Evolutionary conservation across 345 rosid genomes (phyloP), one percentile per base, ranked within the genome.

Genomic region (Reutealis trisperma): DNA sequence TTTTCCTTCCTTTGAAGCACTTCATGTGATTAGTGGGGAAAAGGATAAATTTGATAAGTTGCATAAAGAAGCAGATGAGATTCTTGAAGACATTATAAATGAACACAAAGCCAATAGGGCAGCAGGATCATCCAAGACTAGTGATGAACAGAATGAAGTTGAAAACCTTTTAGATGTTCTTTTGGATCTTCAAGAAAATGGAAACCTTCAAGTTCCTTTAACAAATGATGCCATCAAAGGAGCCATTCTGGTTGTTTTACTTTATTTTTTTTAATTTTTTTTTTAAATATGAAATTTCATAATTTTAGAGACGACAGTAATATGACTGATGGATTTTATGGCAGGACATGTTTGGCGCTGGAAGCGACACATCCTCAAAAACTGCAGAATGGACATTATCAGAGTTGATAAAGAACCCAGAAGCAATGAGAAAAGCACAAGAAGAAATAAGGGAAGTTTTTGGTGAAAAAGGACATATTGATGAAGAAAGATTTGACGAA

Each of bases 361-460:
- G 76, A 14, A 73, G 42, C 45, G 76, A 73, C 41, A 73, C 67
- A 25, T 73, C 76, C 52, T 60, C 76, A 0, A 61, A 24, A 61
- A 61, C 67, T 4, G 11, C 58, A 24, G 76, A 73, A 16, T 73
- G 76, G 67, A 44, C 67, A 42, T n/a, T 73, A 44, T 47, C 67
- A 8, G 67, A 73, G 37, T 2, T 85, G 85, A 19, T 79, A 13
- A 77, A 42, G 62, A 79, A 66, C 22, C 87, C 81, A 12, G 25
- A 18, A 8, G 32, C 70, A 70, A 62, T 82, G 11, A 57, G 25
- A 52, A 68, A 79, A 13, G 85, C 85, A 54, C 83, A 79, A 68
- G 60, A 76, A 1, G 85, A 85, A 66, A 84, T 82, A n/a, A 80
- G 84, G 44, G n/a, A 27, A 45, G 82, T 78, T 6, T 79, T 79